These are phyloP conservation scores for Termitomyces titanicus DNA, from an alignment of 768 basidiomycete species.

Conservation along the genomic window DNA sequence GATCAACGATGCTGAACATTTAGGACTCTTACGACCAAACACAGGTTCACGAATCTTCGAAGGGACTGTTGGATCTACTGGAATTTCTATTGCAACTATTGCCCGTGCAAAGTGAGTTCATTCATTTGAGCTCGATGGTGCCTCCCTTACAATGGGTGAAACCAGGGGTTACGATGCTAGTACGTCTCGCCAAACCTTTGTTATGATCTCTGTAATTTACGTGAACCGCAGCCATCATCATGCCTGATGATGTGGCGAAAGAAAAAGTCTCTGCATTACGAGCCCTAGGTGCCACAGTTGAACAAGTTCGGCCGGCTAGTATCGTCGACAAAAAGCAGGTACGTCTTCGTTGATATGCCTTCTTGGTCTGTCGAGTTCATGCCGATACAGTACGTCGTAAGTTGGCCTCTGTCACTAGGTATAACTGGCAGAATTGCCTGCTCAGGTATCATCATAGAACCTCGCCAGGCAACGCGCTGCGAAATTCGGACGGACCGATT, in stretches of 20 bases:
- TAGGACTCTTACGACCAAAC: slow-evolving; percentile 77
- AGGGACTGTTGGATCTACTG: slow-evolving; percentile 94
- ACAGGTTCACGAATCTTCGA: slow-evolving; percentile 95
- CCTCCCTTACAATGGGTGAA: neutral
- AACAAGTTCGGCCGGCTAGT: slow-evolving; percentile 88
- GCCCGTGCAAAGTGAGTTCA: slow-evolving; percentile 73
- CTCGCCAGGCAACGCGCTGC: slow-evolving; percentile 78
- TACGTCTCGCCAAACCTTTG: slow-evolving; percentile 28
- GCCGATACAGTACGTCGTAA: slow-evolving; percentile 55
- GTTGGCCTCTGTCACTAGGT: slow-evolving; percentile 20
- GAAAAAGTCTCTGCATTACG: slow-evolving; percentile 87
- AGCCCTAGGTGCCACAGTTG: slow-evolving; percentile 85
- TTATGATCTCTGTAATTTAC: neutral
- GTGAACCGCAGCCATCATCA: slow-evolving; percentile 64
- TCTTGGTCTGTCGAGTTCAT: neutral
- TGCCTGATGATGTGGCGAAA: slow-evolving; percentile 85
- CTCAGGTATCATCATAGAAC: slow-evolving; percentile 50
- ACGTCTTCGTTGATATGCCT: slow-evolving; percentile 13
- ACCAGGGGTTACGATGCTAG: slow-evolving; percentile 85
- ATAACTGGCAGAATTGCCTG: neutral
- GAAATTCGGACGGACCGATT: slow-evolving; percentile 56
- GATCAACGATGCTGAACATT: slow-evolving; percentile 88
- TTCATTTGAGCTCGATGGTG: neutral
- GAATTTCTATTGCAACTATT: slow-evolving; percentile 94
- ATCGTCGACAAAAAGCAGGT: slow-evolving; percentile 97